phyloP scores from a whole-genome alignment of 176 grass and related monocot species.

The Lolium multiflorum region DNA sequence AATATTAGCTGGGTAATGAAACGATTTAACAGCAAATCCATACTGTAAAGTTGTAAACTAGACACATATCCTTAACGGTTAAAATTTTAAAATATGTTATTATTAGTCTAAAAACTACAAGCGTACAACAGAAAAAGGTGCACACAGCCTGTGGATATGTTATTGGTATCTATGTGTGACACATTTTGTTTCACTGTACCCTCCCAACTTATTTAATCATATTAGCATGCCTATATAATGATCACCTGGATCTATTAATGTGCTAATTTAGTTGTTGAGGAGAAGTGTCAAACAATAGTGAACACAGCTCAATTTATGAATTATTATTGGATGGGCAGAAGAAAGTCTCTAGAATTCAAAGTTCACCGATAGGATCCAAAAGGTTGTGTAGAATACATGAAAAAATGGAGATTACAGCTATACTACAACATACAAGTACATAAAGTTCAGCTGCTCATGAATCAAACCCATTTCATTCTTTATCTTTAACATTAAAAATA shows the following conservation, averaged over 20 bases:
- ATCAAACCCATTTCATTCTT: slow-evolving; percentile 14
- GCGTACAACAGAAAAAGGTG: neutral
- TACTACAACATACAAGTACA: neutral
- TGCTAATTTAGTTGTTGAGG: slow-evolving; percentile 1
- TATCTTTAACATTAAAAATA: slow-evolving; percentile 7
- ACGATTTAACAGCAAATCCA: slow-evolving; percentile 1
- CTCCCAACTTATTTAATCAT: neutral
- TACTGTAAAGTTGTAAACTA: neutral
- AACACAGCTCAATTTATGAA: neutral
- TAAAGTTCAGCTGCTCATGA: slow-evolving; percentile 21
- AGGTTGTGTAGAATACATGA: neutral
- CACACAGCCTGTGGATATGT: neutral
- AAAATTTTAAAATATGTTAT: slow-evolving; percentile 3
- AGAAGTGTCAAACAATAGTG: neutral
- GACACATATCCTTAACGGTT: slow-evolving; percentile 3
- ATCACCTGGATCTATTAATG: slow-evolving; percentile 13
- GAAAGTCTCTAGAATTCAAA: neutral
- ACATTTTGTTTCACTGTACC: neutral
- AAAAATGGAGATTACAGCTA: neutral
- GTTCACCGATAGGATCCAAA: neutral
- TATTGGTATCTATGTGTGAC: neutral
- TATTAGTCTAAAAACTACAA: slow-evolving; percentile 21
- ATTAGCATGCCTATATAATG: neutral
- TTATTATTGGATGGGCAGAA: neutral
- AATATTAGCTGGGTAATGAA: slow-evolving; percentile 5